Percentiles rank a stretch among this genome's conserved stretches.
Evolutionary conservation across 2,329 filamentous ascomycete species (phyloP).

Genomic region (Boeremia exigua): DNA sequence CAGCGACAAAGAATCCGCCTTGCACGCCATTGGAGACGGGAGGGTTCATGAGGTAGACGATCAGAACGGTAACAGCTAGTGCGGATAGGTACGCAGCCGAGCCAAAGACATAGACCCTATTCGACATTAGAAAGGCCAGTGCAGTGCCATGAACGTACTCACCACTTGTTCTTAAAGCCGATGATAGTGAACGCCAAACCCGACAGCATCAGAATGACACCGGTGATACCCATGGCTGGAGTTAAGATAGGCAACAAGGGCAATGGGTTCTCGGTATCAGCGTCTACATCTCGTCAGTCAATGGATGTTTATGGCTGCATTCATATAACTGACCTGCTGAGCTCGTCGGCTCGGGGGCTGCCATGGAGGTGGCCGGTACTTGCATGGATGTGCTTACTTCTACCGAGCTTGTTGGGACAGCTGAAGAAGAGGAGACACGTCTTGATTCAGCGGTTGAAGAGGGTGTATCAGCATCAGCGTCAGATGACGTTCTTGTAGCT

Average conservation of each 20-base stretch:
- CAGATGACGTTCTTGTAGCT: conserved; percentile 21
- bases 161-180: conserved; percentile 80
- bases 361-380: conserved; percentile 23
- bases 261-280: conserved; percentile 50
- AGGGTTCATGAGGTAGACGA: conserved; percentile 85
- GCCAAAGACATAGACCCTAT: conserved; percentile 63
- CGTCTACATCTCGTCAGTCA: conserved; percentile 12
- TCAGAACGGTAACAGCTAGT: conserved; percentile 78
- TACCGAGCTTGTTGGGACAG: conserved; percentile 21
- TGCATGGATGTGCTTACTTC: conserved; percentile 17
- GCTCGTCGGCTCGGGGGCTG: conserved; percentile 25
- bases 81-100: conserved; percentile 76
- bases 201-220: conserved; percentile 74
- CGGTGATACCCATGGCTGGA: conserved; percentile 80
- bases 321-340: conserved; percentile 25
- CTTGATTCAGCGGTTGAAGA: conserved; percentile 22
- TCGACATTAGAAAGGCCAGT: conserved; percentile 19
- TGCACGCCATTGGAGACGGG: conserved; percentile 78
- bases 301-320: background rate
- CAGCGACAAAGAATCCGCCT: conserved; percentile 84
- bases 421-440: conserved; percentile 19
- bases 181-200: conserved; percentile 76
- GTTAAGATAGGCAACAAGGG: conserved; percentile 78
- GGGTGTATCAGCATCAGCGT: conserved; percentile 4
- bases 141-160: background rate